Evolutionary conservation across 2,329 filamentous ascomycete species (phyloP).

Genomic region (Trichoderma hamatum): DNA sequence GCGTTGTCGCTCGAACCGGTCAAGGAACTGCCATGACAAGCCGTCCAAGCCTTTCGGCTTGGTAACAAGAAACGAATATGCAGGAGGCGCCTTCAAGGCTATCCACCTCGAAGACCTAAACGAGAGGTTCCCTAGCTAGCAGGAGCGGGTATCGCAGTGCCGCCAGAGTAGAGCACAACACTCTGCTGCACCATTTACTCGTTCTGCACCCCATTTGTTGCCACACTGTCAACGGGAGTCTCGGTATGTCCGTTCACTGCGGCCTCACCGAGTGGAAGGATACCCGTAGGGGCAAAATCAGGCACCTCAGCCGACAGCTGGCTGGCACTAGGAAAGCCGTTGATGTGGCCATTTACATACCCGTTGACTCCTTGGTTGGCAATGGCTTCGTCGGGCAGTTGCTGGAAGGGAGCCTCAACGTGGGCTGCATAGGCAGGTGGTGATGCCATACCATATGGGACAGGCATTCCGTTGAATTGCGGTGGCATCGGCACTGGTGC

Average conservation of each 20-base stretch:
- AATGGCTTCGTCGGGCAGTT: slow-evolving; percentile 39
- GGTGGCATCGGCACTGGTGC: slow-evolving; percentile 34
- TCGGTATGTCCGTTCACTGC: slow-evolving; percentile 27
- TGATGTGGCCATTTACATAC: slow-evolving; percentile 33
- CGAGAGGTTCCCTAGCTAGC: not conserved
- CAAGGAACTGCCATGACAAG: slow-evolving; percentile 21
- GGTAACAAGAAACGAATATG: slow-evolving; percentile 11
- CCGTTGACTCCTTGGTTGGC: slow-evolving; percentile 45
- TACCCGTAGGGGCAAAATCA: slow-evolving; percentile 44
- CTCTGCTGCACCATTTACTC: slow-evolving; percentile 6
- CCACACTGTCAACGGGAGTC: not conserved
- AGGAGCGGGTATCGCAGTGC: not conserved
- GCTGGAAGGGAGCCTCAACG: slow-evolving; percentile 37
- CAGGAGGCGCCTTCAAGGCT: slow-evolving; percentile 1
- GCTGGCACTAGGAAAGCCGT: slow-evolving; percentile 36
- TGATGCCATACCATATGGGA: slow-evolving; percentile 38
- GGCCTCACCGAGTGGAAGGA: slow-evolving; percentile 9
- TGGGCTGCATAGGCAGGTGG: slow-evolving; percentile 38
- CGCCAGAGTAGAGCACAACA: not conserved
- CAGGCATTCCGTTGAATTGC: slow-evolving; percentile 40
- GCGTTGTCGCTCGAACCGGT: slow-evolving; percentile 7
- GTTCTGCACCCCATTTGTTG: slow-evolving; percentile 24
- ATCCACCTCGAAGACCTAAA: not conserved
- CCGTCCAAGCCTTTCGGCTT: not conserved
- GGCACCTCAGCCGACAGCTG: slow-evolving; percentile 46